Conservation (phyloP, 2,329 filamentous ascomycete genomes). For the Fonsecaea pugnacius region DNA sequence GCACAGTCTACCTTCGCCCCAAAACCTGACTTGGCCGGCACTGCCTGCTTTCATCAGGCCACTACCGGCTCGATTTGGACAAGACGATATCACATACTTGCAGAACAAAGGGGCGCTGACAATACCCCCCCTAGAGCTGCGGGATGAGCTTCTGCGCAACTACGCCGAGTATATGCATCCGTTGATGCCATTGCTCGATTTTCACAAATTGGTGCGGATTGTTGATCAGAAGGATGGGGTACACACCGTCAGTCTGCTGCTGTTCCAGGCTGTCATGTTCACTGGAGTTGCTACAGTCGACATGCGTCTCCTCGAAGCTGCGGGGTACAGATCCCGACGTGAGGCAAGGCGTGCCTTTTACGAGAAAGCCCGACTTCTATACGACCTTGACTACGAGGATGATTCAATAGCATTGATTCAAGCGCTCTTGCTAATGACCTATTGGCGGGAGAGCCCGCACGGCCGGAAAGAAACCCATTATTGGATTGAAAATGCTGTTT, state of each 20-base stretch:
- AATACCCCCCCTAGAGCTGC: conserved; percentile 69
- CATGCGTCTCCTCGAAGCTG: not conserved
- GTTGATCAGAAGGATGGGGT: conserved; percentile 74
- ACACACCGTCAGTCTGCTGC: conserved; percentile 72
- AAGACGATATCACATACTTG: conserved; percentile 81
- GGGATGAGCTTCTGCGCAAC: conserved; percentile 76
- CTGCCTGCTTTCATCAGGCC: conserved; percentile 74
- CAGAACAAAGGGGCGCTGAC: conserved; percentile 80
- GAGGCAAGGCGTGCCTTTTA: not conserved
- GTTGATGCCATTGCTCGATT: conserved; percentile 84
- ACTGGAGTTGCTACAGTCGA: conserved; percentile 78
- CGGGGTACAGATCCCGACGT: not conserved
- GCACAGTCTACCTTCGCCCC: too few relatives aligned
- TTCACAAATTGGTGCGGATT: conserved; percentile 64
- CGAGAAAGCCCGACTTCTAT: conserved; percentile 66
- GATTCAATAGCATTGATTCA: conserved; percentile 88
- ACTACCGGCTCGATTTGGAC: conserved; percentile 73
- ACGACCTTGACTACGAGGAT: conserved; percentile 92
- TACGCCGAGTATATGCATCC: conserved; percentile 90
- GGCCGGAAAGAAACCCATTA: conserved; percentile 98
- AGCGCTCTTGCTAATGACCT: conserved; percentile 86
- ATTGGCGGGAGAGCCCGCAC: conserved; percentile 95
- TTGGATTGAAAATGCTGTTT: conserved; percentile 96
- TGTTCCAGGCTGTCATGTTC: conserved; percentile 96
- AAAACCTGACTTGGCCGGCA: too few relatives aligned